These are phyloP conservation scores for Aspergillus carbonarius DNA, from an alignment of 2,329 filamentous ascomycete species.

Conservation along the genomic window DNA sequence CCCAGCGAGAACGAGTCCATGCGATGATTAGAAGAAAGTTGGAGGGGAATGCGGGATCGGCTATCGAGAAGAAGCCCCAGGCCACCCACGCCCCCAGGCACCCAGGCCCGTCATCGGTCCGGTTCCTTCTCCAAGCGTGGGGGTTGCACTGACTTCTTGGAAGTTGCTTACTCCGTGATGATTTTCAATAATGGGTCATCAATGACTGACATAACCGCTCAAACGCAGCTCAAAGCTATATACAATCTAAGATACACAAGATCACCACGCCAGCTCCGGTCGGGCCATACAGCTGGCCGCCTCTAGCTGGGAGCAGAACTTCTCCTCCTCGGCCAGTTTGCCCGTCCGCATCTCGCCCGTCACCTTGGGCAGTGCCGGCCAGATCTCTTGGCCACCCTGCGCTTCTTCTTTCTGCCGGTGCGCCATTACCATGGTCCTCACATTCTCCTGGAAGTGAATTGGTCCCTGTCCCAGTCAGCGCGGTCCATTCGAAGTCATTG, in stretches of 20 bases:
- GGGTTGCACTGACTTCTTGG: too few relatives aligned
- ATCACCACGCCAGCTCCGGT: neutral
- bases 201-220: too few relatives aligned
- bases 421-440: constrained; percentile 49
- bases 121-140: too few relatives aligned
- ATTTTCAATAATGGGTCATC: too few relatives aligned
- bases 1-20: too few relatives aligned
- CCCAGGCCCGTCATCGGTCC: too few relatives aligned
- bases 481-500: constrained; percentile 5
- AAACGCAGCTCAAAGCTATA: too few relatives aligned
- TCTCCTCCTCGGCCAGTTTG: constrained; percentile 1
- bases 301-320: constrained; percentile 3
- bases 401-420: constrained; percentile 45
- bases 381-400: constrained; percentile 49
- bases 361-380: constrained; percentile 43
- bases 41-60: too few relatives aligned
- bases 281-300: constrained; percentile 1
- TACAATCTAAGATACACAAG: neutral
- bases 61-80: too few relatives aligned
- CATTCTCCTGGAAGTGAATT: constrained; percentile 53
- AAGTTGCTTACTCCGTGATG: too few relatives aligned
- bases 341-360: neutral
- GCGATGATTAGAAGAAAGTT: too few relatives aligned
- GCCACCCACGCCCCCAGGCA: too few relatives aligned
- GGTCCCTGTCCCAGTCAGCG: constrained; percentile 31